Evolutionary conservation across 208 protist species (phyloP).

Genomic region (Leishmania tropica): DNA sequence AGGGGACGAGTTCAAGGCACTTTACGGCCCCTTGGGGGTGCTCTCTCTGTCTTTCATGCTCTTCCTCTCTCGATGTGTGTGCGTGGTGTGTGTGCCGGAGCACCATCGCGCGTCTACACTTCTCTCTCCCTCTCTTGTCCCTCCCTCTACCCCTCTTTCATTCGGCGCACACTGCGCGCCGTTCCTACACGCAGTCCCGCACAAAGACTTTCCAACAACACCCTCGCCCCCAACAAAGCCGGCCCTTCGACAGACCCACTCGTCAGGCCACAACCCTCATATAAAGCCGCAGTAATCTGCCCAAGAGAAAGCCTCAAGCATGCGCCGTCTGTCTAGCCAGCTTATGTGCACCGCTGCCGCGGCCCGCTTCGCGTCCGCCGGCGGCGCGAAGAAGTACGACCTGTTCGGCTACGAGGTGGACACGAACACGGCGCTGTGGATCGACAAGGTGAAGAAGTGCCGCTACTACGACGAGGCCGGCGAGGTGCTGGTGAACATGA

Average conservation of each 20-base stretch:
- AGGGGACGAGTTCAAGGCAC: too few relatives aligned
- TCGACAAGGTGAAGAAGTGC: slow-evolving; percentile 83
- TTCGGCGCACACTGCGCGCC: background rate
- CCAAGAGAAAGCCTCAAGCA: slow-evolving; percentile 47
- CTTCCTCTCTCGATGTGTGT: background rate
- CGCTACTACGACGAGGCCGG: slow-evolving; percentile 90
- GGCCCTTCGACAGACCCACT: slow-evolving; percentile 12
- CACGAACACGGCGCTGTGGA: slow-evolving; percentile 85
- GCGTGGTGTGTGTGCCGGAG: background rate
- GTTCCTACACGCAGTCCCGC: background rate
- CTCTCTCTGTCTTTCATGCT: background rate
- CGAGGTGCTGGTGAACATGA: slow-evolving; percentile 90
- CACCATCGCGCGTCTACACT: background rate
- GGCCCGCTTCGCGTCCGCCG: slow-evolving; percentile 47
- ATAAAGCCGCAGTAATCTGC: background rate
- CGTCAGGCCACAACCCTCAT: background rate
- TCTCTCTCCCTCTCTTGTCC: background rate
- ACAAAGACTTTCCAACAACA: background rate
- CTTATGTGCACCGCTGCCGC: slow-evolving; percentile 58
- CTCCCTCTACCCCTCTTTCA: background rate
- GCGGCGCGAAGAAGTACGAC: slow-evolving; percentile 79
- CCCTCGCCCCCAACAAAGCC: background rate
- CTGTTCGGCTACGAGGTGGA: slow-evolving; percentile 90
- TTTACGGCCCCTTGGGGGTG: background rate
- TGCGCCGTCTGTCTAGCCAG: slow-evolving; percentile 59